Percentiles rank a stretch among this genome's conserved stretches.
phyloP scores from a whole-genome alignment of 805 yeast genomes.

The Saccharomyces jurei region DNA sequence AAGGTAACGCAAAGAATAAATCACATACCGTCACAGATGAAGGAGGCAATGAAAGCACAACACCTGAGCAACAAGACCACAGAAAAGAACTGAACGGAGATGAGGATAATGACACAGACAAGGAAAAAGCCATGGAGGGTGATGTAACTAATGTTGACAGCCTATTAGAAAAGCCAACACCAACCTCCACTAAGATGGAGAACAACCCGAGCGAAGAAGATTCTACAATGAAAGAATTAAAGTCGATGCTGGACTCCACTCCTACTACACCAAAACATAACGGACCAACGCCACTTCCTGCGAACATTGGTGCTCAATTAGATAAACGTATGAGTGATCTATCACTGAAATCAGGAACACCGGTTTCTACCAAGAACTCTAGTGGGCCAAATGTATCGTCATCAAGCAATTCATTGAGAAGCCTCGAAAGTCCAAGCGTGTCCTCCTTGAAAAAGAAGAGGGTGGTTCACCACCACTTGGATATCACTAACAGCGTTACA shows the following conservation, averaged over 20 bases:
- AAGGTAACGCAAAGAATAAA: background rate
- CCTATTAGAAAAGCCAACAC: constrained; percentile 7
- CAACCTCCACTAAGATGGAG: background rate
- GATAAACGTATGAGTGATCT: constrained; percentile 1
- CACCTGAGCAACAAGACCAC: background rate
- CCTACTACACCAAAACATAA: background rate
- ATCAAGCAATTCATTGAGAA: constrained; percentile 14
- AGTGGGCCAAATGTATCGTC: constrained; percentile 2
- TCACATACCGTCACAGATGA: background rate
- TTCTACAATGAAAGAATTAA: background rate
- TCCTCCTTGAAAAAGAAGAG: constrained; percentile 6
- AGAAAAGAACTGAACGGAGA: constrained; percentile 4
- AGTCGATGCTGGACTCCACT: background rate
- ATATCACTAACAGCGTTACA: constrained; percentile 12
- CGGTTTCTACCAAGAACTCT: constrained; percentile 1
- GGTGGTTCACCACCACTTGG: constrained; percentile 15
- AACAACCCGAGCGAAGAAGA: background rate
- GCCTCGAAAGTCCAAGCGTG: constrained; percentile 5
- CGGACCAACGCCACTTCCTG: background rate
- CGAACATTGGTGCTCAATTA: background rate
- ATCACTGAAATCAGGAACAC: constrained; percentile 1
- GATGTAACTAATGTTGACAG: background rate
- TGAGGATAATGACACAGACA: constrained; percentile 1
- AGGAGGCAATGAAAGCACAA: background rate
- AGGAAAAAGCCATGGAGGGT: background rate